Percentiles rank a stretch among this genome's conserved stretches.
phyloP scores from a whole-genome alignment of 176 grass and related monocot genomes.

The Rhynchospora tenuis region DNA sequence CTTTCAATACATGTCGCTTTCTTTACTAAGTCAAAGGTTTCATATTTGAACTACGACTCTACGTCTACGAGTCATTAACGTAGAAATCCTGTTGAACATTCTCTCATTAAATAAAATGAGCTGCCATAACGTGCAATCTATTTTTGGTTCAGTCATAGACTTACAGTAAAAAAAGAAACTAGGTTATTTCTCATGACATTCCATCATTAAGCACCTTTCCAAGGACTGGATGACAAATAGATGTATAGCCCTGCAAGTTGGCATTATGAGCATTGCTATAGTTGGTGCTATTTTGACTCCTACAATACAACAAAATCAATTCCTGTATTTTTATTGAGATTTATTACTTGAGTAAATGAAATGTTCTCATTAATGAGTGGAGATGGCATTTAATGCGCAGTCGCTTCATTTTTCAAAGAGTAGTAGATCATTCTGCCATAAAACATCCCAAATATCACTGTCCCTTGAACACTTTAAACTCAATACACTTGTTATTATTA shows the following conservation, averaged over 20 bases:
- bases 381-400: background rate
- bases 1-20: background rate
- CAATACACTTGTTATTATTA: background rate
- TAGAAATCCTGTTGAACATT: background rate
- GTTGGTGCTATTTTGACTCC: background rate
- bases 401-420: background rate
- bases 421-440: background rate
- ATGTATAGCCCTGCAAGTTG: background rate
- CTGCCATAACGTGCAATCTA: background rate
- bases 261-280: background rate
- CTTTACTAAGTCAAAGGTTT: background rate
- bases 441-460: background rate
- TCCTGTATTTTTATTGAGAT: background rate
- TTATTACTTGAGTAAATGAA: background rate
- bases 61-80: background rate
- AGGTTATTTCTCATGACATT: background rate
- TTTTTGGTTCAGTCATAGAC: background rate
- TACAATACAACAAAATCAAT: background rate
- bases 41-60: constrained; percentile 1
- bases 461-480: background rate
- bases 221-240: background rate
- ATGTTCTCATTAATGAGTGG: background rate
- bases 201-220: background rate
- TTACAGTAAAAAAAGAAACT: background rate
- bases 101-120: background rate